Evolutionary conservation across 2,329 filamentous ascomycete genomes (phyloP).

Genomic region (Talaromyces sp.): DNA sequence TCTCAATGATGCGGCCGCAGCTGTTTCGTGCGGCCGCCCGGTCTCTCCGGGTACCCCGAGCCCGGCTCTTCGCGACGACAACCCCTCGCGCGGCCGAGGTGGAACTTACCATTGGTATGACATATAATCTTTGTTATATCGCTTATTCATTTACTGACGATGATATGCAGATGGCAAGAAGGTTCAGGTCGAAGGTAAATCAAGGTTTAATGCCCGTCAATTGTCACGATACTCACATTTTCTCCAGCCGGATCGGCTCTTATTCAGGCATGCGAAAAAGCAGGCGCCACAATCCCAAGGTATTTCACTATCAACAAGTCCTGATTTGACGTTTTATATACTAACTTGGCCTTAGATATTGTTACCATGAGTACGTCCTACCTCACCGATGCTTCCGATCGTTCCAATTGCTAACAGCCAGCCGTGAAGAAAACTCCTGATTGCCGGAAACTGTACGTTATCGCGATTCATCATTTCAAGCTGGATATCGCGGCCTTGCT

Average conservation of each 20-base stretch:
- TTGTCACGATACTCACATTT: constrained; percentile 27
- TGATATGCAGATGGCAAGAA: constrained; percentile 82
- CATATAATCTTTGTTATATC: constrained; percentile 57
- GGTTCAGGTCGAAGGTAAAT: constrained; percentile 90
- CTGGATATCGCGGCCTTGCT: background rate
- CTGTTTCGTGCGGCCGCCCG: constrained; percentile 64
- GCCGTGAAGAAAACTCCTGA: constrained; percentile 80
- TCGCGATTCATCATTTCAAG: background rate
- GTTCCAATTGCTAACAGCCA: constrained; percentile 25
- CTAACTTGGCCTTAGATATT: constrained; percentile 69
- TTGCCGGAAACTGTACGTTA: constrained; percentile 85
- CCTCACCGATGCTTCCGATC: background rate
- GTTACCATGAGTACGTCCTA: constrained; percentile 85
- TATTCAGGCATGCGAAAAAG: constrained; percentile 99
- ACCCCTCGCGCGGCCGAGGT: constrained; percentile 82
- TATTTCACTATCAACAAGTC: constrained; percentile 43
- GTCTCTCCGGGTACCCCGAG: constrained; percentile 55
- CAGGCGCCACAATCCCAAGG: constrained; percentile 85
- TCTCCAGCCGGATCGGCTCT: constrained; percentile 84
- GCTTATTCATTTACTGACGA: constrained; percentile 33
- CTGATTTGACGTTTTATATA: constrained; percentile 5
- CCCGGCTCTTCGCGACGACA: constrained; percentile 81
- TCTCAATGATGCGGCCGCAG: constrained; percentile 64
- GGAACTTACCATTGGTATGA: constrained; percentile 89
- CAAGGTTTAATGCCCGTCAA: background rate